Conservation (phyloP, 2,329 filamentous ascomycete genomes). For the Phyllosticta capitalensis region DNA sequence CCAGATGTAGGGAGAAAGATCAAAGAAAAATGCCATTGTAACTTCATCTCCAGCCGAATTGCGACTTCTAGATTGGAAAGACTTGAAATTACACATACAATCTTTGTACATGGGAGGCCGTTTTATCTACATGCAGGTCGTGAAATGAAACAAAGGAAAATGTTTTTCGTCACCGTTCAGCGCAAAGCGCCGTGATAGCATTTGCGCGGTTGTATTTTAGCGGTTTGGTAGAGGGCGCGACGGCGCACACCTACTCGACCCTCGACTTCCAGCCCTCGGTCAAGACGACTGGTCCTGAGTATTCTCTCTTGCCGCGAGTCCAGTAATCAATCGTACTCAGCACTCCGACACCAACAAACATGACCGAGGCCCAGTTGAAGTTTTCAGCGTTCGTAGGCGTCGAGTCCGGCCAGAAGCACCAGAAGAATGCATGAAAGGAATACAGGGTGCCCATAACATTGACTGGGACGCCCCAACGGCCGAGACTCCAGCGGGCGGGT, state of each 20-base stretch:
- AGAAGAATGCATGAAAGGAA: constrained; percentile 30
- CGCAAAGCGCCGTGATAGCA: too few species aligned
- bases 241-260: neutral
- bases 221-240: too few species aligned
- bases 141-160: too few species aligned
- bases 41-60: too few species aligned
- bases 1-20: too few species aligned
- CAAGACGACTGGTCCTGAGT: constrained; percentile 23
- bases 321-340: constrained; percentile 22
- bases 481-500: constrained; percentile 9
- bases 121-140: too few species aligned
- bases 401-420: constrained; percentile 30
- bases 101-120: too few species aligned
- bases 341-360: constrained; percentile 23
- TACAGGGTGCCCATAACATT: constrained; percentile 26
- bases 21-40: too few species aligned
- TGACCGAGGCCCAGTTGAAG: constrained; percentile 30
- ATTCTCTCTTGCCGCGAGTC: constrained; percentile 22
- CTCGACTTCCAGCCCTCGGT: constrained; percentile 11
- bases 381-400: constrained; percentile 15
- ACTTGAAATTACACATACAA: too few species aligned
- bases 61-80: too few species aligned
- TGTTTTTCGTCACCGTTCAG: too few species aligned
- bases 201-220: too few species aligned
- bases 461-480: constrained; percentile 10